These are phyloP conservation scores for Annona cherimola DNA, from an alignment of 164 flowering plant genomes.

Conservation along the genomic window DNA sequence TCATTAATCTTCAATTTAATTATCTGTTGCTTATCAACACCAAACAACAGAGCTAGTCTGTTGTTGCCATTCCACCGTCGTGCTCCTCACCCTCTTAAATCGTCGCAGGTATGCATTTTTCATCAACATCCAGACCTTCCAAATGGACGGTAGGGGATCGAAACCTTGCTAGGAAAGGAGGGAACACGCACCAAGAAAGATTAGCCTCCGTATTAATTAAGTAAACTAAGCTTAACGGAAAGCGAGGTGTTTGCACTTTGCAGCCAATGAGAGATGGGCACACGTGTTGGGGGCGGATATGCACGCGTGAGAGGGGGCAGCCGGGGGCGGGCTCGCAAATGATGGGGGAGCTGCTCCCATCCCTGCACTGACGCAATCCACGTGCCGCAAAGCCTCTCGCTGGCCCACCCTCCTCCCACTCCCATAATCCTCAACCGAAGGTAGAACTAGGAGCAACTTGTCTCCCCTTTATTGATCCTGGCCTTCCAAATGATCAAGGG, in stretches of 20 bases:
- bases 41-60: neutral
- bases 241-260: neutral
- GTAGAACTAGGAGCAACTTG: too few relatives aligned
- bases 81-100: neutral
- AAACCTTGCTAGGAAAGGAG: neutral
- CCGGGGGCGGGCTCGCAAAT: constrained; percentile 5
- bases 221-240: neutral
- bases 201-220: too few relatives aligned
- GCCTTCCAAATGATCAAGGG: neutral
- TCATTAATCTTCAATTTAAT: neutral
- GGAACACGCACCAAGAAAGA: neutral
- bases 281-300: neutral
- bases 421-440: too few relatives aligned
- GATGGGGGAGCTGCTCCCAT: neutral
- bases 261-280: neutral
- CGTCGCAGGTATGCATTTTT: neutral
- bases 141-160: too few relatives aligned
- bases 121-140: neutral
- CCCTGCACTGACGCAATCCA: constrained; percentile 11
- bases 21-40: neutral
- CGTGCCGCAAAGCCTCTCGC: neutral
- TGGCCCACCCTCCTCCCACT: neutral
- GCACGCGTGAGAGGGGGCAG: neutral
- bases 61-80: neutral
- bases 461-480: neutral